Evolutionary conservation across 305 asterid genomes (phyloP), one percentile per base, ranked within the genome.

Genomic region (Solanum hybrid): DNA sequence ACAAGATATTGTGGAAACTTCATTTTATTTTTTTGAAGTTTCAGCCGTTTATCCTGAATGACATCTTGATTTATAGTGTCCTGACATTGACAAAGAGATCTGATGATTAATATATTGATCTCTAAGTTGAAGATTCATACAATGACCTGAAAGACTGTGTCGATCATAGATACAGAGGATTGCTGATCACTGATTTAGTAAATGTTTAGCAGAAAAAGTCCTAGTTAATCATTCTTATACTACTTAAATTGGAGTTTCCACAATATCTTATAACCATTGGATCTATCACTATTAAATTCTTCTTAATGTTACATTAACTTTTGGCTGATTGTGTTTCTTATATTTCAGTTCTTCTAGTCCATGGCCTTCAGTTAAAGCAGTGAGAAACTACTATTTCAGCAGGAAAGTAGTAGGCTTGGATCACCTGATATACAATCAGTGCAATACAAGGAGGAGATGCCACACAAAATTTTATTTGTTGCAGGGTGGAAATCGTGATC

Each of bases 281-380:
- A 35, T 35, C 87, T 89, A 72, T 24, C 51, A 26, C 26, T 81
- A 80, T 87, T 66, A 88, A 60, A 14, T 78, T 31, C 36, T 79
- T 79, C 20, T 46, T 90, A 40, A 37, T 12, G 71, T 27, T 37
- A 34, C 80, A 78, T 81, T 7, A 89, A 90, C 91, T 26, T 89
- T 89, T 80, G 82, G 75, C 92, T 94, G 88, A 91, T 92, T 92
- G 85, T 51, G 76, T 90, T 91, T 89, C 85, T 90, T 36, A 80
- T 90, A 89, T 91, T 93, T 96, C 98, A 96, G 99, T 91, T 93
- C 94, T 85, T 93, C 95, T 88, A 93, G 91, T 90, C 91, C 93
- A 79, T 79, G 95, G 93, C 86, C 92, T 91, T 91, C 95, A 76
- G 93, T 91, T 93, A 93, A 94, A 91, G 94, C 95, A 66, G 84